phyloP scores from a whole-genome alignment of 1,284 basidiomycete species.

The Apiotrichum gracile region DNA sequence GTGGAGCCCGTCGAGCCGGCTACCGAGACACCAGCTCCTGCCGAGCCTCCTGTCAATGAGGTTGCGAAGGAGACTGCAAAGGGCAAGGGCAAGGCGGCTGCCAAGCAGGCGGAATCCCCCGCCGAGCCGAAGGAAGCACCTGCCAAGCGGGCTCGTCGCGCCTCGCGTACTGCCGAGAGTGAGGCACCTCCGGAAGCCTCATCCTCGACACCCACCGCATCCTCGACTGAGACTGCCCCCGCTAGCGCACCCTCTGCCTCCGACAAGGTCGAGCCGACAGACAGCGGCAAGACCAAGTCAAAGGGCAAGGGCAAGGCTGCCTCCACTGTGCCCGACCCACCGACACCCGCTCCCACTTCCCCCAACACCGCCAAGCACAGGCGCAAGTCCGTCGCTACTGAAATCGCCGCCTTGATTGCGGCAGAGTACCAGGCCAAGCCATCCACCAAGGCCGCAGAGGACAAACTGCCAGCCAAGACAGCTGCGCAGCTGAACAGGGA shows the following conservation, averaged over 20 bases:
- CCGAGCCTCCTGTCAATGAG: too few species aligned
- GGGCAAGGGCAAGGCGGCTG: not conserved
- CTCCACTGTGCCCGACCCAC: not conserved
- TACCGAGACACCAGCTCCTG: not conserved
- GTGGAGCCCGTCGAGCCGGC: not conserved
- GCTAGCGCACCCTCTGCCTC: not conserved
- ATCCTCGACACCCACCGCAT: not conserved
- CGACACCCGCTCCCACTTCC: not conserved
- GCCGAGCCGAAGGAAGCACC: not conserved
- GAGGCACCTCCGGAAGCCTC: not conserved
- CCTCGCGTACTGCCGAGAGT: not conserved
- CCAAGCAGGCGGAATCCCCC: not conserved
- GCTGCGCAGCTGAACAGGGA: too few species aligned
- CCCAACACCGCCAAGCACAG: not conserved
- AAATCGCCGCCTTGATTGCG: not conserved
- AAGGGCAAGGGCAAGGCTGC: not conserved
- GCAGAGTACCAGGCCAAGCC: too few species aligned
- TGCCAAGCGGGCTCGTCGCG: not conserved
- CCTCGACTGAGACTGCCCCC: not conserved
- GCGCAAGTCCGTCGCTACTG: not conserved
- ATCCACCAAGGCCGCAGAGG: too few species aligned
- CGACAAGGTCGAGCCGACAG: not conserved
- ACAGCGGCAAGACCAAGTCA: not conserved
- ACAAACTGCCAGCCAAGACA: too few species aligned
- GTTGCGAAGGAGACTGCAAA: too few species aligned